Evolutionary conservation across 2,329 filamentous ascomycete genomes (phyloP).

Genomic region (Nemania diffusa): DNA sequence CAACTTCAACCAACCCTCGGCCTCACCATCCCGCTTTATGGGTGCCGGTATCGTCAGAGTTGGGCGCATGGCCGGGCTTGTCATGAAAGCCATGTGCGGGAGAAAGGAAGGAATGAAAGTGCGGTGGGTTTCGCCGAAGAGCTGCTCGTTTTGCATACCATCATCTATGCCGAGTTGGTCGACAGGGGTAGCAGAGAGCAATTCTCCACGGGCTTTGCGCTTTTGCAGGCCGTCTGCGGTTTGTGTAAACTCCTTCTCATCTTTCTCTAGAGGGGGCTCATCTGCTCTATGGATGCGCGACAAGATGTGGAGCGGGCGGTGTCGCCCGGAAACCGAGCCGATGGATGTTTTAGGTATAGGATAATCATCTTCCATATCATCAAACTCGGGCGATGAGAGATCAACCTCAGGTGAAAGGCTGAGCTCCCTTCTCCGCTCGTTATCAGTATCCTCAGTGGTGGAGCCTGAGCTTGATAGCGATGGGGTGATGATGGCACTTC

Average conservation of each 20-base stretch:
- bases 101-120: conserved; percentile 49
- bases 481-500: conserved; percentile 77
- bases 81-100: conserved; percentile 57
- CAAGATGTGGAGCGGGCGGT: conserved; percentile 53
- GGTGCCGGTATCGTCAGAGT: conserved; percentile 55
- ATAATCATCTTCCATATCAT: conserved; percentile 73
- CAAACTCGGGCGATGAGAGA: conserved; percentile 85
- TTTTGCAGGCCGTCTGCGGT: conserved; percentile 87
- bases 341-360: conserved; percentile 70
- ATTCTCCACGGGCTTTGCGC: conserved; percentile 65
- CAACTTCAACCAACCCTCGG: conserved; percentile 57
- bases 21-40: conserved; percentile 53
- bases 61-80: conserved; percentile 67
- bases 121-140: conserved; percentile 60
- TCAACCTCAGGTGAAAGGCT: conserved; percentile 95
- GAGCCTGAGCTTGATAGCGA: conserved; percentile 79
- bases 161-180: conserved; percentile 56
- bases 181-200: conserved; percentile 51
- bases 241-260: conserved; percentile 96
- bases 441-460: conserved; percentile 77
- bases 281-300: conserved; percentile 75
- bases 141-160: conserved; percentile 60
- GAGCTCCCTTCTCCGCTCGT: conserved; percentile 72
- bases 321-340: conserved; percentile 60
- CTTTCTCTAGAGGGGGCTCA: conserved; percentile 89